Conservation (phyloP, 305 asterid genomes). For the Fraxinus baroniana region DNA sequence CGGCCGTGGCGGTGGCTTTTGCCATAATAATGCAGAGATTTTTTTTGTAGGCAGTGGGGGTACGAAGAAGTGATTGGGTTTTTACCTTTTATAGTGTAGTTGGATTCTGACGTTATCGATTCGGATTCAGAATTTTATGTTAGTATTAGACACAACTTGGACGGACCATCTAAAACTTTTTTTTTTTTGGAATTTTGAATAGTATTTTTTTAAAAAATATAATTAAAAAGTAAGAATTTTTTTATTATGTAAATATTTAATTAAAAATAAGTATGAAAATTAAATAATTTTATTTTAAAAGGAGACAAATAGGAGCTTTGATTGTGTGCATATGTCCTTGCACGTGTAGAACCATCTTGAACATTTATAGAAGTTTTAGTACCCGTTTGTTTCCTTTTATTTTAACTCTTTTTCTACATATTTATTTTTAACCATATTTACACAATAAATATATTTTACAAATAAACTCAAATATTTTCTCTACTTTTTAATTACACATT, state of each 20-base stretch:
- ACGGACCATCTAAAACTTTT: no score
- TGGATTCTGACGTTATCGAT: not conserved
- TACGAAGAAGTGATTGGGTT: not conserved
- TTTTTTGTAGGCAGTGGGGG: not conserved
- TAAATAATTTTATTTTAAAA: no score
- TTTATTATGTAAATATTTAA: no score
- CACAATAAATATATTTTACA: not conserved
- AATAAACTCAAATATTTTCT: not conserved
- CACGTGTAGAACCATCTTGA: not conserved
- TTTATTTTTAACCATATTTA: no score
- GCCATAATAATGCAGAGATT: constrained; percentile 22
- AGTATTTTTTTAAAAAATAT: no score
- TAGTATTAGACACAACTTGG: not conserved
- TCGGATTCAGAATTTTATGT: not conserved
- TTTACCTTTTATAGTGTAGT: not conserved
- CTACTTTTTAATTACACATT: not conserved
- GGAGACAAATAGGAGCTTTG: not conserved
- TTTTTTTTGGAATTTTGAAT: no score
- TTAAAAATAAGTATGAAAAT: no score
- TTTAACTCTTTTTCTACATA: no score
- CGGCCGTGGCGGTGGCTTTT: not conserved
- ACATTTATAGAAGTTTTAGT: not conserved
- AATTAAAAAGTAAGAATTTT: no score
- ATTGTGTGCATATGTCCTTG: not conserved
- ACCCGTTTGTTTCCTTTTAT: not conserved